Evolutionary conservation across 2,329 filamentous ascomycete species (phyloP).

Genomic region (Aureobasidium namibiae): DNA sequence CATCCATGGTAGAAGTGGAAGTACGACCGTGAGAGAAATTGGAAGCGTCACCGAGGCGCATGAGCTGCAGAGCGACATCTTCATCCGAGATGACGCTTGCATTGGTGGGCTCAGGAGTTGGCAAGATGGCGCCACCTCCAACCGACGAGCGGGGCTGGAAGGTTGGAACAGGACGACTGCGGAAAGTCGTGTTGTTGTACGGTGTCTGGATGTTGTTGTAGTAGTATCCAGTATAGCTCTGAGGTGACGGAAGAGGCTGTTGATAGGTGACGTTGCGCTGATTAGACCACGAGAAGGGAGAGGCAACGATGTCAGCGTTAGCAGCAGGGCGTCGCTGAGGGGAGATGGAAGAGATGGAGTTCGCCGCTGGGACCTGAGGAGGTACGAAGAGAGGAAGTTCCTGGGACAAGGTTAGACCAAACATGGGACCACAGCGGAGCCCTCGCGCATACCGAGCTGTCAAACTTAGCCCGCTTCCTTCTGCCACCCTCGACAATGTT

Average conservation of each 20-base stretch:
- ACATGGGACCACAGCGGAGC: conserved; percentile 15
- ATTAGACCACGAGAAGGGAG: conserved; percentile 56
- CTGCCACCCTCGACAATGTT: conserved; percentile 97
- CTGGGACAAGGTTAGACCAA: conserved; percentile 40
- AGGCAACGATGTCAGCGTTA: conserved; percentile 59
- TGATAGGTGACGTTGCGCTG: conserved; percentile 75
- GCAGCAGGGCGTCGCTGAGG: conserved; percentile 69
- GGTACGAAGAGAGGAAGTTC: conserved; percentile 93
- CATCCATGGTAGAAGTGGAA: conserved; percentile 86
- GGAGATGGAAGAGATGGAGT: conserved; percentile 96
- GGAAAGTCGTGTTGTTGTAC: conserved; percentile 40
- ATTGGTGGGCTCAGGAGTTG: conserved; percentile 94
- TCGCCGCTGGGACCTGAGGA: conserved; percentile 82
- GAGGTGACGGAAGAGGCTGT: conserved; percentile 73
- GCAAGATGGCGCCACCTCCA: conserved; percentile 55
- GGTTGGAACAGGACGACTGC: conserved; percentile 46
- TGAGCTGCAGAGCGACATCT: conserved; percentile 93
- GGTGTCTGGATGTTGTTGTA: conserved; percentile 12
- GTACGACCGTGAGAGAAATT: conserved; percentile 86
- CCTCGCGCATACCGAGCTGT: conserved; percentile 77
- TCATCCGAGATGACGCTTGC: conserved; percentile 96
- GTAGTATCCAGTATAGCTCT: conserved; percentile 53
- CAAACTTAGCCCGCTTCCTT: conserved; percentile 87
- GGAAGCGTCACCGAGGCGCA: conserved; percentile 88
- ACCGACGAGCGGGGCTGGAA: conserved; percentile 34